These are phyloP conservation scores for Rhodotorula sphaerocarpa DNA, from an alignment of 768 basidiomycete genomes.

Conservation along the genomic window DNA sequence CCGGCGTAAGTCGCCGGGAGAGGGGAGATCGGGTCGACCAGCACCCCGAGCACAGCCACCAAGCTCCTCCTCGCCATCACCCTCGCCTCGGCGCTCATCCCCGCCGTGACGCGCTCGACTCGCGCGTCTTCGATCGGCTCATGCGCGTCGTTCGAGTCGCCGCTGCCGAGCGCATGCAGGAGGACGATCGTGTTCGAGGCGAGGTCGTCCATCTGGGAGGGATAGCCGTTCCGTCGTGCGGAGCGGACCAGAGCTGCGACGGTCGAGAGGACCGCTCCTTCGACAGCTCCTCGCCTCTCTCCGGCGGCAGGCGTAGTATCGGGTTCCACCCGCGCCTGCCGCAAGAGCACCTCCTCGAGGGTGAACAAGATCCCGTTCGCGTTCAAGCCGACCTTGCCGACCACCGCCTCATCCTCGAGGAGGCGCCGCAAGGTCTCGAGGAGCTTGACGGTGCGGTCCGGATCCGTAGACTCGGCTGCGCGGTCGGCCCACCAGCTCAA, in stretches of 20 bases:
- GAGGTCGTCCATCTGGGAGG: constrained; percentile 23
- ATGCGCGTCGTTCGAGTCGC: no score
- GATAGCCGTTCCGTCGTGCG: background rate
- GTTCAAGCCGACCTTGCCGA: background rate
- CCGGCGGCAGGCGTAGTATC: no score
- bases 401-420: background rate
- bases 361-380: background rate
- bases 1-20: background rate
- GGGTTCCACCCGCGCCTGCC: background rate
- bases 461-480: background rate
- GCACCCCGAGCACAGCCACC: constrained; percentile 12
- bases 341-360: constrained; percentile 8
- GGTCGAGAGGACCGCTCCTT: constrained; percentile 10
- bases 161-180: background rate
- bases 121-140: background rate
- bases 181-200: constrained; percentile 7
- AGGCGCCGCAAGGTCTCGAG: constrained; percentile 10
- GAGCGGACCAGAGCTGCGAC: constrained; percentile 5
- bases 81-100: constrained; percentile 5
- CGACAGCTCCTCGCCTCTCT: no score
- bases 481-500: constrained; percentile 29
- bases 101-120: background rate
- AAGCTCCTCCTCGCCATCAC: constrained; percentile 1
- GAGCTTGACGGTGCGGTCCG: constrained; percentile 10
- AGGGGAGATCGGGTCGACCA: background rate